Percentiles rank a stretch among this genome's conserved stretches.
Conservation (phyloP, 2,329 filamentous ascomycete species). For the Aspergillus sojae region DNA sequence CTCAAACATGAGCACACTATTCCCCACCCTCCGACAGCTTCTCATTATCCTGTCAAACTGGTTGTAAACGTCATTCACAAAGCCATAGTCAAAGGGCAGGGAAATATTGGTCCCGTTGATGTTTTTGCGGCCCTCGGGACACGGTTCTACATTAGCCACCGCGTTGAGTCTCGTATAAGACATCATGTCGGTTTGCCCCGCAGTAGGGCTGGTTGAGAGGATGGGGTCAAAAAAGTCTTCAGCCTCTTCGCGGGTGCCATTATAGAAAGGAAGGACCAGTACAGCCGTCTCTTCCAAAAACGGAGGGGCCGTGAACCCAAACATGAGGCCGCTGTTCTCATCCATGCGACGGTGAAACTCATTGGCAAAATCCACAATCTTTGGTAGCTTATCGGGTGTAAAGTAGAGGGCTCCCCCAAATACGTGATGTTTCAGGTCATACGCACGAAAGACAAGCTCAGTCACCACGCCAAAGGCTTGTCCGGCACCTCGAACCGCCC, state of each 20-base stretch:
- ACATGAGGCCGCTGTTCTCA: slow-evolving; percentile 12
- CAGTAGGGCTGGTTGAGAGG: neutral
- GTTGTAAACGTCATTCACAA: slow-evolving; percentile 2
- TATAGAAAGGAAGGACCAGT: slow-evolving; percentile 7
- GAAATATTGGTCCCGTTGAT: slow-evolving; percentile 7
- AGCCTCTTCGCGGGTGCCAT: slow-evolving; percentile 1
- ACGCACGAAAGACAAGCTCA: slow-evolving; percentile 36
- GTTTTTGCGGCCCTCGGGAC: slow-evolving; percentile 12
- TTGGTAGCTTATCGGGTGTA: slow-evolving; percentile 1
- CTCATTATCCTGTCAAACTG: slow-evolving; percentile 9
- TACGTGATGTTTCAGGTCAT: slow-evolving; percentile 2
- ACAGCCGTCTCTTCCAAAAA: neutral
- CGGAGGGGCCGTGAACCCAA: slow-evolving; percentile 11
- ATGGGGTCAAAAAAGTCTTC: slow-evolving; percentile 9
- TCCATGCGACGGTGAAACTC: slow-evolving; percentile 14
- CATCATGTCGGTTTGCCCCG: slow-evolving; percentile 4
- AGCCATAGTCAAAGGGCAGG: slow-evolving; percentile 1
- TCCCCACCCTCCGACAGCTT: slow-evolving; percentile 1
- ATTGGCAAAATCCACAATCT: slow-evolving; percentile 13
- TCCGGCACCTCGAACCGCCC: slow-evolving; percentile 47
- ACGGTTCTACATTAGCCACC: slow-evolving; percentile 11
- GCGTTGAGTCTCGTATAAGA: slow-evolving; percentile 10
- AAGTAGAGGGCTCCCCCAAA: slow-evolving; percentile 12
- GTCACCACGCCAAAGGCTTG: slow-evolving; percentile 48
- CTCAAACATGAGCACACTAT: slow-evolving; percentile 15